Evolutionary conservation across 345 rosid genomes (phyloP).

Genomic region (Carallia pectinifolia): DNA sequence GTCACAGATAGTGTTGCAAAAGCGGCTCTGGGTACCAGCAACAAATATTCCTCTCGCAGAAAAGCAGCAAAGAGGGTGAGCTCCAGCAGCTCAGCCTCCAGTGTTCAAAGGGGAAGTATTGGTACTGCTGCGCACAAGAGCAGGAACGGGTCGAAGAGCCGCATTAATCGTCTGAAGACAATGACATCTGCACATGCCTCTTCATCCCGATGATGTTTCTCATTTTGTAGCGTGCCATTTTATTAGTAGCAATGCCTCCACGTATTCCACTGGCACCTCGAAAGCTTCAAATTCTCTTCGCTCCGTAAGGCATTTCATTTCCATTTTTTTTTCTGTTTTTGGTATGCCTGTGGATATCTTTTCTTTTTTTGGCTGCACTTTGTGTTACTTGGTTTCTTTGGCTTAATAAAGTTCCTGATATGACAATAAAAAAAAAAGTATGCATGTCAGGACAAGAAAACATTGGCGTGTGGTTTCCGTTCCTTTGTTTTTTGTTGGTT

Average conservation of each 20-base stretch:
- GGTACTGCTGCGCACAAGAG: constrained; percentile 24
- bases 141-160: constrained; percentile 37
- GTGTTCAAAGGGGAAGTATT: constrained; percentile 25
- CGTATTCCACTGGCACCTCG: neutral
- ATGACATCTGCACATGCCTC: constrained; percentile 27
- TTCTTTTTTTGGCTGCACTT: no score
- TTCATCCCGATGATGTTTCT: constrained; percentile 16
- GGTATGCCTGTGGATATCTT: no score
- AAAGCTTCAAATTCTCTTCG: neutral
- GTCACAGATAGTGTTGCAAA: constrained; percentile 69
- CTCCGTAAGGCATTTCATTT: neutral
- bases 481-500: no score
- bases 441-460: neutral
- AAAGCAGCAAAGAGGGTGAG: constrained; percentile 35
- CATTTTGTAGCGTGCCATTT: neutral
- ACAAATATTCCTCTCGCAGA: constrained; percentile 38
- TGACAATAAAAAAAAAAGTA: neutral
- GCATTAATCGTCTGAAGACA: constrained; percentile 30
- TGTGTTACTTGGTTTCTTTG: no score
- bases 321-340: neutral
- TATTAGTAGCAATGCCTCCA: neutral
- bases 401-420: no score
- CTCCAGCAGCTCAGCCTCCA: constrained; percentile 32
- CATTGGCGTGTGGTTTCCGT: neutral
- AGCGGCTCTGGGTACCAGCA: constrained; percentile 62